These are phyloP conservation scores for Royoungia palumana DNA, from an alignment of 768 basidiomycete genomes.

Conservation along the genomic window DNA sequence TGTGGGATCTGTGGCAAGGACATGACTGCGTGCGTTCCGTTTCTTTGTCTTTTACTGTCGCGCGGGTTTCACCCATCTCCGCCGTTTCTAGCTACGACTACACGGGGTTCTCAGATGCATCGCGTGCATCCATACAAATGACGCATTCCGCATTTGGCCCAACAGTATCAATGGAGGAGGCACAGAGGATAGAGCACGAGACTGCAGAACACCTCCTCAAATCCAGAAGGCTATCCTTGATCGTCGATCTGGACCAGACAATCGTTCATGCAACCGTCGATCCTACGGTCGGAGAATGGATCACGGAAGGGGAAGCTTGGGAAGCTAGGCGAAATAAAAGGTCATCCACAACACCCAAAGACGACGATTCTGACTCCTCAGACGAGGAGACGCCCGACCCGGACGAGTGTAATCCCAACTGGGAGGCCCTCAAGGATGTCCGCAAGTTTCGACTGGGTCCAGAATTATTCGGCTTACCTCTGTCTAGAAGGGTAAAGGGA, in stretches of 20 bases:
- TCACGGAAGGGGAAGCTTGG: slow-evolving; percentile 79
- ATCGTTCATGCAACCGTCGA: slow-evolving; percentile 99
- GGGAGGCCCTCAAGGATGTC: slow-evolving; percentile 87
- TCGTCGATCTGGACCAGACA: slow-evolving; percentile 98
- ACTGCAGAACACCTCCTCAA: slow-evolving; percentile 76
- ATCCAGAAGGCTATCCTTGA: slow-evolving; percentile 80
- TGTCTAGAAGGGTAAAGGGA: slow-evolving; percentile 47
- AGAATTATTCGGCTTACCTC: slow-evolving; percentile 58
- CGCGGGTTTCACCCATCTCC: slow-evolving; percentile 14
- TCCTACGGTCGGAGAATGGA: slow-evolving; percentile 98
- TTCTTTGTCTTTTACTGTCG: background rate
- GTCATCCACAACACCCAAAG: slow-evolving; percentile 33
- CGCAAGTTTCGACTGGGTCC: slow-evolving; percentile 83
- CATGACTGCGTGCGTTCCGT: slow-evolving; percentile 70
- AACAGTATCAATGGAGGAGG: slow-evolving; percentile 89
- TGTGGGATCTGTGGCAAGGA: slow-evolving; percentile 96
- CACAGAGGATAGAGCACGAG: slow-evolving; percentile 81
- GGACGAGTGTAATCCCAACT: slow-evolving; percentile 86
- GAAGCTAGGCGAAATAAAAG: slow-evolving; percentile 55
- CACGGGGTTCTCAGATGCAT: slow-evolving; percentile 81
- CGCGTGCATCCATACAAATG: slow-evolving; percentile 89
- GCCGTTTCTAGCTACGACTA: slow-evolving; percentile 62
- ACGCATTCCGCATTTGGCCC: slow-evolving; percentile 90
- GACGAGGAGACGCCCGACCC: slow-evolving; percentile 42
- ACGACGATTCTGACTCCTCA: slow-evolving; percentile 31